Percentiles rank a stretch among this genome's conserved stretches.
These are phyloP conservation scores for Russula sp. DNA, from an alignment of 768 basidiomycete genomes.

Conservation along the genomic window DNA sequence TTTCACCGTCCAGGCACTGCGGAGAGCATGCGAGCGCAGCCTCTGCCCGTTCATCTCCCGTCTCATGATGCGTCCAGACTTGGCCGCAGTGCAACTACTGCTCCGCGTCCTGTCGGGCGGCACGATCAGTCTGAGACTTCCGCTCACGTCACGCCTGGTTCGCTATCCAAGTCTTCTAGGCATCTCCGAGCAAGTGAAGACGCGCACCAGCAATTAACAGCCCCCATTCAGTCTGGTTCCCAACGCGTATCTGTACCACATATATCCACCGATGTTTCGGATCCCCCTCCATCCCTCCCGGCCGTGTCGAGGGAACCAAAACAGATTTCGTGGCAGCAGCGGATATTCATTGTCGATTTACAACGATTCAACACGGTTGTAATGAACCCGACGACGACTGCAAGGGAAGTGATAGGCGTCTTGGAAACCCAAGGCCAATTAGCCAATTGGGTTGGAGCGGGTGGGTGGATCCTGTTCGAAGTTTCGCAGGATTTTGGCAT, in stretches of 20 bases:
- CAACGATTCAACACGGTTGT: constrained; percentile 73
- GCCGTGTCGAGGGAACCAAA: constrained; percentile 14
- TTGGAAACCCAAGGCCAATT: constrained; percentile 64
- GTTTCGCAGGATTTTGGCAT: constrained; percentile 87
- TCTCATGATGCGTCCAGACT: neutral
- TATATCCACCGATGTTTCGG: constrained; percentile 29
- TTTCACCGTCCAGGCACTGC: constrained; percentile 46
- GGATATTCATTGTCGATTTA: constrained; percentile 72
- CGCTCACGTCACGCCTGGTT: neutral
- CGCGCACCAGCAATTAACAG: constrained; percentile 26
- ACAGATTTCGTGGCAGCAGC: constrained; percentile 46
- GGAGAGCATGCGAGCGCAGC: constrained; percentile 27
- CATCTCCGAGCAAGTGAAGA: constrained; percentile 27
- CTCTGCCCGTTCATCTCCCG: neutral
- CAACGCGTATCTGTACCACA: constrained; percentile 37
- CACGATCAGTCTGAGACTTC: constrained; percentile 32
- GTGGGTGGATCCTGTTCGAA: constrained; percentile 88
- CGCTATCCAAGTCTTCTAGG: constrained; percentile 8
- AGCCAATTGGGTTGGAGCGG: constrained; percentile 49
- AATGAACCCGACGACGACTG: constrained; percentile 58
- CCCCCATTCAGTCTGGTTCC: constrained; percentile 13
- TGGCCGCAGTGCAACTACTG: constrained; percentile 24
- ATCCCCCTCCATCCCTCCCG: constrained; percentile 5
- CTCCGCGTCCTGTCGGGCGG: constrained; percentile 28
- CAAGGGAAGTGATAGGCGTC: constrained; percentile 63